Evolutionary conservation across 2,329 filamentous ascomycete genomes (phyloP).

Genomic region (Penicillium sp.): DNA sequence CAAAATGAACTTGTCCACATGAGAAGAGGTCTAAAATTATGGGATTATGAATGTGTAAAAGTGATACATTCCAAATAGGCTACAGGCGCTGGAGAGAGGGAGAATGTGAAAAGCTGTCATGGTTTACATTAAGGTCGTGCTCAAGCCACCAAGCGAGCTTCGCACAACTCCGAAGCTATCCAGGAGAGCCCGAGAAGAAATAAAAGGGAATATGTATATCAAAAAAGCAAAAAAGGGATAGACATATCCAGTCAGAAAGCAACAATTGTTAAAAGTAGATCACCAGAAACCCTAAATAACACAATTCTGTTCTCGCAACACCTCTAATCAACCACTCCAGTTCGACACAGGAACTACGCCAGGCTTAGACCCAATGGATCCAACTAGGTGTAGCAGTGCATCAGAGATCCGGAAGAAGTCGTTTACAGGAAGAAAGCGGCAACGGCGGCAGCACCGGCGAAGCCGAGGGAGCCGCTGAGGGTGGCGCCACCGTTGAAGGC

Average conservation of each 20-base stretch:
- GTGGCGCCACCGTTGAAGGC: constrained; percentile 24
- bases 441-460: constrained; percentile 25
- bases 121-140: constrained; percentile 26
- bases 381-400: constrained; percentile 7
- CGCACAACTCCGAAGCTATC: constrained; percentile 25
- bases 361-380: constrained; percentile 1
- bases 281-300: constrained; percentile 22
- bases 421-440: constrained; percentile 30
- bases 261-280: constrained; percentile 18
- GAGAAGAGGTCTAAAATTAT: neutral
- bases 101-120: constrained; percentile 23
- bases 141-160: constrained; percentile 23
- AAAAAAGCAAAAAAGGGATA: constrained; percentile 17
- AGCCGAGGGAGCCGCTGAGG: constrained; percentile 23
- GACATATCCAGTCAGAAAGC: constrained; percentile 22
- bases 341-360: neutral
- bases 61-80: constrained; percentile 17
- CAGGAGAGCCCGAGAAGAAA: constrained; percentile 21
- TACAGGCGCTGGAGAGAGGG: constrained; percentile 17
- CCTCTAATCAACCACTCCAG: constrained; percentile 7
- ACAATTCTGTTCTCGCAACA: constrained; percentile 10
- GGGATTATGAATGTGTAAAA: neutral
- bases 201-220: constrained; percentile 19
- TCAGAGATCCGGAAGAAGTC: constrained; percentile 11
- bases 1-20: neutral